These are phyloP conservation scores for Helotiales sp. DNA, from an alignment of 2,329 filamentous ascomycete genomes.

Conservation along the genomic window DNA sequence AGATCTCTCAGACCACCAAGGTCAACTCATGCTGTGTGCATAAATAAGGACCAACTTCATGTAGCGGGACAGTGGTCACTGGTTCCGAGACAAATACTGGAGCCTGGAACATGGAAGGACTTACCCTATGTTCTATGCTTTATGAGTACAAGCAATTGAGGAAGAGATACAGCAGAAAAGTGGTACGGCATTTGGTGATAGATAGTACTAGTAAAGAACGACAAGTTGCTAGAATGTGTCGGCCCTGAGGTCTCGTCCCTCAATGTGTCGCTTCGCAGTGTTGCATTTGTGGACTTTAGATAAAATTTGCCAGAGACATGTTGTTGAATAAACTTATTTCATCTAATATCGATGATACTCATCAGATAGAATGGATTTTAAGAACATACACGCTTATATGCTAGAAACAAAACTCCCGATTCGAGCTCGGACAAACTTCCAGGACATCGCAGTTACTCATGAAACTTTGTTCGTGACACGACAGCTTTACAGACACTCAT, in stretches of 20 bases:
- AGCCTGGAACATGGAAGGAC: slow-evolving; percentile 52
- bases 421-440: neutral
- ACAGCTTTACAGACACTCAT: neutral
- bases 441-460: neutral
- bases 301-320: neutral
- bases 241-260: neutral
- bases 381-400: neutral
- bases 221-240: too few relatives aligned
- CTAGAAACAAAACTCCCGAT: neutral
- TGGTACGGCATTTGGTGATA: too few relatives aligned
- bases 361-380: neutral
- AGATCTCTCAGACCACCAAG: slow-evolving; percentile 56
- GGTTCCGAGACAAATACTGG: too few relatives aligned
- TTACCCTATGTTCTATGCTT: slow-evolving; percentile 46
- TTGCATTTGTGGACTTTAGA: neutral
- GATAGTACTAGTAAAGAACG: too few relatives aligned
- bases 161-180: slow-evolving; percentile 27
- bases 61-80: slow-evolving; percentile 49
- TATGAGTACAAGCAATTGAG: slow-evolving; percentile 48
- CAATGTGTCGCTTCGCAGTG: neutral
- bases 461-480: neutral
- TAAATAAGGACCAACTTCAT: slow-evolving; percentile 33
- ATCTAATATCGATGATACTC: neutral
- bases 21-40: slow-evolving; percentile 37
- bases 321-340: neutral